phyloP scores from a whole-genome alignment of 371 early-diverging fungal genomes.

The Batrachochytrium dendrobatidis region DNA sequence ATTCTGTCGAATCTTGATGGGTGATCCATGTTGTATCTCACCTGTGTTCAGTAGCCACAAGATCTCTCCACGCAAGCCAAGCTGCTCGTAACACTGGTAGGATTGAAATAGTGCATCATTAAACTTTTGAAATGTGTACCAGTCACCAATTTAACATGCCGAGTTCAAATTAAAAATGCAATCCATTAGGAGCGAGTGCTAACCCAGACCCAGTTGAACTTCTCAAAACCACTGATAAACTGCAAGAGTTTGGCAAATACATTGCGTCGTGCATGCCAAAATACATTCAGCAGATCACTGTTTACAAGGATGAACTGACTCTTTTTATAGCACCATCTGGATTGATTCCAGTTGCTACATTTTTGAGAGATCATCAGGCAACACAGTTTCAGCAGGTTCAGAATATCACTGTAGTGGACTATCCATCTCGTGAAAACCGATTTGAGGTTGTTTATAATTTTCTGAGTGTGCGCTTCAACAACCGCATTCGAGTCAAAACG shows the following conservation, averaged over 20 bases:
- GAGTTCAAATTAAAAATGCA: too few relatives aligned
- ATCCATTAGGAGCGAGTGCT: not conserved
- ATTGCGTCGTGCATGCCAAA: slow-evolving; percentile 83
- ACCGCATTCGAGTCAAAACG: slow-evolving; percentile 95
- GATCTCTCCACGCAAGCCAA: not conserved
- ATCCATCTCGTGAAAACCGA: slow-evolving; percentile 81
- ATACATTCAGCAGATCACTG: slow-evolving; percentile 88
- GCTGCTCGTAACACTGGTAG: not conserved
- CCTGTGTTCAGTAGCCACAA: too few relatives aligned
- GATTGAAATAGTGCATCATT: too few relatives aligned
- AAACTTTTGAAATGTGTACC: too few relatives aligned
- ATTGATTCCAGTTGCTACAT: slow-evolving; percentile 68
- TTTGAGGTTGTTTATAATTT: slow-evolving; percentile 96
- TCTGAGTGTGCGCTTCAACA: slow-evolving; percentile 78
- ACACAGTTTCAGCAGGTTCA: slow-evolving; percentile 85
- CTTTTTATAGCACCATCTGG: slow-evolving; percentile 80
- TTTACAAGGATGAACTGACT: slow-evolving; percentile 97
- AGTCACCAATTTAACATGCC: too few relatives aligned
- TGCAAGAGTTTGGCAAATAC: slow-evolving; percentile 72
- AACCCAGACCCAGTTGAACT: slow-evolving; percentile 1
- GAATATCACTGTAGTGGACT: slow-evolving; percentile 88
- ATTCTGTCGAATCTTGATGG: too few relatives aligned
- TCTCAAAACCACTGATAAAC: not conserved
- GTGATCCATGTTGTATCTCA: too few relatives aligned
- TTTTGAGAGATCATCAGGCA: slow-evolving; percentile 90